Percentiles rank a stretch among this genome's conserved stretches.
These are phyloP conservation scores for Trichoderma polysporum DNA, from an alignment of 2,329 filamentous ascomycete genomes.

Conservation along the genomic window DNA sequence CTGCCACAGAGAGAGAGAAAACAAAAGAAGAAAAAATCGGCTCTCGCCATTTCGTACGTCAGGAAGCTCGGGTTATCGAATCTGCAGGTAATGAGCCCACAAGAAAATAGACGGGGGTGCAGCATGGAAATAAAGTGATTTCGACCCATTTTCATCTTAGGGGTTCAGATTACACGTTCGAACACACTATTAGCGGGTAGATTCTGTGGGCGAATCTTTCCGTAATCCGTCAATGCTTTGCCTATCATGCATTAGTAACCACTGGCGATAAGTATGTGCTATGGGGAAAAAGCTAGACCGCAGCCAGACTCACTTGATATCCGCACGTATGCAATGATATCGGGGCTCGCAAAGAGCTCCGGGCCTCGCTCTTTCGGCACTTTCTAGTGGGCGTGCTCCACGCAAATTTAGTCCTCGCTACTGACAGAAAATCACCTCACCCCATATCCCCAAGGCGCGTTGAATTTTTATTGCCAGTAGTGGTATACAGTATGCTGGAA, in stretches of 20 bases:
- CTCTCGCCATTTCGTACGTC: neutral
- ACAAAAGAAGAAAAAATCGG: neutral
- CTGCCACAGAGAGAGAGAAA: neutral
- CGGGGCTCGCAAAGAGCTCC: neutral
- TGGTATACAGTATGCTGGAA: no score
- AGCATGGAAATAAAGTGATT: neutral
- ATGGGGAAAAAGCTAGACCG: neutral
- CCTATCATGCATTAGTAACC: neutral
- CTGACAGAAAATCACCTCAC: neutral
- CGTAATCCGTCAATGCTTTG: neutral
- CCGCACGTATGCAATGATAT: neutral
- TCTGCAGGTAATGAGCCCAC: neutral
- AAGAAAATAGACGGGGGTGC: neutral
- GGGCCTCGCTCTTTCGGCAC: neutral
- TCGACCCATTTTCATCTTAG: neutral
- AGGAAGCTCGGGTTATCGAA: neutral
- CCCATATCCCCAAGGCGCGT: neutral
- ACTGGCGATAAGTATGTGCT: neutral
- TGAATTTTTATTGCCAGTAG: neutral
- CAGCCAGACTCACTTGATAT: neutral
- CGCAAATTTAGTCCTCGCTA: neutral
- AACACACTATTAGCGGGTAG: neutral
- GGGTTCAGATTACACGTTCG: neutral
- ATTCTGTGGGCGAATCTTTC: neutral
- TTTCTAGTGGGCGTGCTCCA: neutral